Evolutionary conservation across 192 early-diverging fungal species (phyloP).

Genomic region (Paraglomus brasilianum): DNA sequence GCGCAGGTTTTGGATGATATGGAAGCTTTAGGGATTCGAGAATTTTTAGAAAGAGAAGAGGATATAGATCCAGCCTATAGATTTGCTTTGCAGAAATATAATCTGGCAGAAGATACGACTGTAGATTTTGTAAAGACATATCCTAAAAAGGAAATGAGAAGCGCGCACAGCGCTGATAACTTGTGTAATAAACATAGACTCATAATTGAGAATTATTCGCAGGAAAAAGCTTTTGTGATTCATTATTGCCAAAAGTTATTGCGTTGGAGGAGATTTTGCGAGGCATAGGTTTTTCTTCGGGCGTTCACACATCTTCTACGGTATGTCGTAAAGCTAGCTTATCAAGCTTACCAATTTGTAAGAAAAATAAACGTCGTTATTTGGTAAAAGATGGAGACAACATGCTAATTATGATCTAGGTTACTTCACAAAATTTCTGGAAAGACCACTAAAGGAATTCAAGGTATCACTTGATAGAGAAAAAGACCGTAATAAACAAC

Average conservation of each 20-base stretch:
- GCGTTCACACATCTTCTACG: background rate
- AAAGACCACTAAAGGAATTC: background rate
- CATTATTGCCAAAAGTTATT: background rate
- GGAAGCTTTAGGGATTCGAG: background rate
- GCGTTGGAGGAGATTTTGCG: background rate
- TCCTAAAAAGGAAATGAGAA: too few relatives aligned
- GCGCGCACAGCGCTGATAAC: constrained; percentile 7
- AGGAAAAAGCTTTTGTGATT: constrained; percentile 1
- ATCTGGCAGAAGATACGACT: too few relatives aligned
- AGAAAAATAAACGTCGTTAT: too few relatives aligned
- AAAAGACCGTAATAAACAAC: background rate
- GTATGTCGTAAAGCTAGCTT: background rate
- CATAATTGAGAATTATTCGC: background rate
- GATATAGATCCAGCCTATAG: too few relatives aligned
- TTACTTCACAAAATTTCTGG: background rate
- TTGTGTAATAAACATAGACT: background rate
- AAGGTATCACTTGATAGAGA: background rate
- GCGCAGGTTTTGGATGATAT: background rate
- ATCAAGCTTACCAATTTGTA: background rate
- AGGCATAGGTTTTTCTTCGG: background rate
- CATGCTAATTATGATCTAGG: constrained; percentile 4
- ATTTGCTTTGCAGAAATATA: too few relatives aligned
- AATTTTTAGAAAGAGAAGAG: background rate
- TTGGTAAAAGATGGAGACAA: too few relatives aligned
- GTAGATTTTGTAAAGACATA: too few relatives aligned